Base-by-base conservation (phyloP, 1,284 basidiomycete species). In the Ceratobasidium sp. region DNA sequence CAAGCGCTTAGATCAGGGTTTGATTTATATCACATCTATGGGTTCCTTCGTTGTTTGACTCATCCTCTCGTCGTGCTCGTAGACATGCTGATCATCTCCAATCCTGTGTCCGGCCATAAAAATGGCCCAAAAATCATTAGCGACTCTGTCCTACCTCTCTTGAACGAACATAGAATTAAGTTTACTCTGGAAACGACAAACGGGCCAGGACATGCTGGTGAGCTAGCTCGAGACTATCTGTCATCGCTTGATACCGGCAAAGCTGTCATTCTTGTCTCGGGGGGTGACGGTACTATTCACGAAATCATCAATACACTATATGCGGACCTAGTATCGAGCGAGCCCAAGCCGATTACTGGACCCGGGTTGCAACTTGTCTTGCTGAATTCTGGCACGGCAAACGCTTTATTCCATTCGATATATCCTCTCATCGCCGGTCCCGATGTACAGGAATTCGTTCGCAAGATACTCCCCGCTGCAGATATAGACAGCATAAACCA, bases 261-360 rank as follows among this genome's bases (percentile, higher is more conserved):
- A 59, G 77, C 89, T 60, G 87, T 86, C 1, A 82, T 95, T 60
- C 83, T 95, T 65, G 85, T 96, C 16, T 90, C 88, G n/a, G 94
- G 94, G 2, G 96, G 96, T 12, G 96, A 97, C 83, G 95, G 96
- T n/a, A 97, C 96, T 0, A 86, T 96, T 44, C 94, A 96, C 83
- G 95, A 97, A 83, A 89, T 96, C 75, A 87, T 96, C 81, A 92
- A 93, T 79, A 86, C 87, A 6, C 82, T 94, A 44, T 85, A 87
- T 73, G 82, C 81, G 41, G 81, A 41, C 23, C 82, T 16, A 80
- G 82, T 20, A 83, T 86, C 81, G 82, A 83, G 23, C 81, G 82
- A 59, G 52, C 78, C 77, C 77, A 77, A 67, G 33, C 82, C 83
- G 44, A 84, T 93, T 77, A 89, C 86, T 12, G 86, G 93, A 46